Conservation (phyloP, 768 basidiomycete genomes). For the Lactarius sanguifluus region DNA sequence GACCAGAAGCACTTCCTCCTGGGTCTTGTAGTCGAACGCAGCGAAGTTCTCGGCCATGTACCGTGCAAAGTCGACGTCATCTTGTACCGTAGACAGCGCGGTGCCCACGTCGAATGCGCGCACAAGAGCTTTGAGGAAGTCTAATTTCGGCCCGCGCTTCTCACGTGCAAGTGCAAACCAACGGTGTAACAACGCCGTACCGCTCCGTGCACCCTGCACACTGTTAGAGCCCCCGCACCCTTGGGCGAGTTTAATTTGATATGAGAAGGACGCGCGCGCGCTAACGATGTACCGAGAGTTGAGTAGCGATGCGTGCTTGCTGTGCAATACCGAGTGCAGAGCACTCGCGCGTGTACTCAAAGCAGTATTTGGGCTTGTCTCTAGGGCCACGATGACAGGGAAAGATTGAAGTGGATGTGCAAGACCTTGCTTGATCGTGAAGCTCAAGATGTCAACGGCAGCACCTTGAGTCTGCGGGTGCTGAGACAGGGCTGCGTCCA, state of each 20-base stretch:
- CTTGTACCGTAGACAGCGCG: slow-evolving; percentile 58
- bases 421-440: slow-evolving; percentile 92
- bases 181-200: slow-evolving; percentile 72
- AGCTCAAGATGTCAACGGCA: slow-evolving; percentile 88
- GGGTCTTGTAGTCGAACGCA: slow-evolving; percentile 90
- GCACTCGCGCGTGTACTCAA: slow-evolving; percentile 76
- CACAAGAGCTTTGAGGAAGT: slow-evolving; percentile 81
- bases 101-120: slow-evolving; percentile 79
- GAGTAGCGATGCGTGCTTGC: slow-evolving; percentile 85
- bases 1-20: slow-evolving; percentile 88
- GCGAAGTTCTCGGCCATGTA: slow-evolving; percentile 97
- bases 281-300: slow-evolving; percentile 83
- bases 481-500: slow-evolving; percentile 75
- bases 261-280: slow-evolving; percentile 78
- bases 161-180: slow-evolving; percentile 94
- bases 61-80: slow-evolving; percentile 81
- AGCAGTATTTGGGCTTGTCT: slow-evolving; percentile 65
- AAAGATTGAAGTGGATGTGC: slow-evolving; percentile 96
- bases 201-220: slow-evolving; percentile 51
- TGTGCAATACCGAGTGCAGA: slow-evolving; percentile 78
- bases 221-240: slow-evolving; percentile 31
- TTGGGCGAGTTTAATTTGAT: slow-evolving; percentile 61
- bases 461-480: slow-evolving; percentile 70
- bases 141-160: slow-evolving; percentile 81
- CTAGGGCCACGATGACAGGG: slow-evolving; percentile 90